Evolutionary conservation across 2,329 filamentous ascomycete genomes (phyloP), one percentile per base, ranked within the genome.

Genomic region (Rhinocladiella mackenziei): DNA sequence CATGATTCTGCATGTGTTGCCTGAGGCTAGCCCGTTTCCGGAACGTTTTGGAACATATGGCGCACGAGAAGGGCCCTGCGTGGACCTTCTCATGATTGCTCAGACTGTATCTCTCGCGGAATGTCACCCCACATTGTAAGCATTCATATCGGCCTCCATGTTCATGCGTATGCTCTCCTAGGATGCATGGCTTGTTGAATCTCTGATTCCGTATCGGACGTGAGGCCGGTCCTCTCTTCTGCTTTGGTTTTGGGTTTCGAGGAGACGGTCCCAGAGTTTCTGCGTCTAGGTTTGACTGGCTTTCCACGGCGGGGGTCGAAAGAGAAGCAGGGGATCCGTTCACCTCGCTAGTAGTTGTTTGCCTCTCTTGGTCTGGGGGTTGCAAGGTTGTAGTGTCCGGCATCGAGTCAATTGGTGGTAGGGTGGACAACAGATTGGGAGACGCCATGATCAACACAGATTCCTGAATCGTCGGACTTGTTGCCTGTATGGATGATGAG

Each of bases 1-100:
- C 32, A 31, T 50, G 48, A 9, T 17, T 46, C 15, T 39, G 46
- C 26, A 23, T 36, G 22, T 50, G 48, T 13, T 32, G 33, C 13
- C 34, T 36, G n/a, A 50, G 43, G 17, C 37, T 34, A 14, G 11
- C 20, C 25, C 31, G 30, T 19, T 29, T 30, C n/a, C 32, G 23
- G 36, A 46, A 47, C 11, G 17, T 39, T 29, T 40, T 25, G 5
- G 15, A 17, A 23, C 48, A 50, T 19, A 30, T 33, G 11, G 34
- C 15, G 15, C 48, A 50, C 23, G 25, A 29, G 14, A 37, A 23
- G n/a, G n/a, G n/a, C n/a, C n/a, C n/a, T n/a, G n/a, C n/a, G n/a
- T n/a, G n/a, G n/a, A n/a, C n/a, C n/a, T n/a, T n/a, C n/a, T n/a
- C n/a, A n/a, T n/a, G n/a, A n/a, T n/a, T n/a, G n/a, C n/a, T n/a